phyloP scores from a whole-genome alignment of 208 protist species.

The Leishmania turanica region DNA sequence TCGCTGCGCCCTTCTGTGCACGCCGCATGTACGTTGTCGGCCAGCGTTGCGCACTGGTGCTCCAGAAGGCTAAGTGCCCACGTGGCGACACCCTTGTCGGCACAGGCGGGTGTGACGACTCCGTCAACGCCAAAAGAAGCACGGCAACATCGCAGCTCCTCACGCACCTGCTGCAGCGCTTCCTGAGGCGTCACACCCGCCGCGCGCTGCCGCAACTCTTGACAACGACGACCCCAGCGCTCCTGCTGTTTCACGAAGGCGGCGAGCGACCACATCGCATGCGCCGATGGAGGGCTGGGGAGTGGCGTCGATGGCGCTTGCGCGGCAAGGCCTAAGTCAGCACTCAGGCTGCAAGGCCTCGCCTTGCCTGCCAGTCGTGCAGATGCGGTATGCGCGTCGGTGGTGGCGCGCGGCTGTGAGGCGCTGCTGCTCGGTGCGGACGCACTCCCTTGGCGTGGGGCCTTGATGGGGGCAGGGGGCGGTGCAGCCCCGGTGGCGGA shows the following conservation, averaged over 20 bases:
- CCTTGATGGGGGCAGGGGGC: conserved; percentile 22
- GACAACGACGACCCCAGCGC: conserved; percentile 17
- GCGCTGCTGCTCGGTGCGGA: not conserved
- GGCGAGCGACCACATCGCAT: conserved; percentile 13
- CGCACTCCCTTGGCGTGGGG: not conserved
- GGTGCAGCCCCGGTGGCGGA: conserved; percentile 4
- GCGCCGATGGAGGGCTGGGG: not conserved
- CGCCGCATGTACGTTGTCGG: conserved; percentile 6
- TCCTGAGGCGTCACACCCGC: not conserved
- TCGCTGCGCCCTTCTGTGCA: not conserved
- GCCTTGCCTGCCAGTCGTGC: not conserved
- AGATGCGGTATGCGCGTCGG: not conserved
- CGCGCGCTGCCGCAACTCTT: conserved; percentile 6
- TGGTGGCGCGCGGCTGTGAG: not conserved
- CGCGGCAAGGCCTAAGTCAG: conserved; percentile 12
- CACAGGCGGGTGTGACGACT: not conserved
- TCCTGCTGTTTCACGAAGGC: conserved; percentile 22
- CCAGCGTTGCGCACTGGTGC: conserved; percentile 25
- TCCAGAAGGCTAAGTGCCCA: conserved; percentile 46
- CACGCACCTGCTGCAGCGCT: conserved; percentile 16
- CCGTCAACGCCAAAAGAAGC: not conserved
- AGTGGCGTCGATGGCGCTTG: conserved; percentile 1
- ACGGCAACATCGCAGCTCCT: conserved; percentile 7
- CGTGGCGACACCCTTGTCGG: conserved; percentile 17
- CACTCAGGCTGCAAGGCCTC: conserved; percentile 12